phyloP scores from a whole-genome alignment of 257 asterid species.

The Lantana camara region DNA sequence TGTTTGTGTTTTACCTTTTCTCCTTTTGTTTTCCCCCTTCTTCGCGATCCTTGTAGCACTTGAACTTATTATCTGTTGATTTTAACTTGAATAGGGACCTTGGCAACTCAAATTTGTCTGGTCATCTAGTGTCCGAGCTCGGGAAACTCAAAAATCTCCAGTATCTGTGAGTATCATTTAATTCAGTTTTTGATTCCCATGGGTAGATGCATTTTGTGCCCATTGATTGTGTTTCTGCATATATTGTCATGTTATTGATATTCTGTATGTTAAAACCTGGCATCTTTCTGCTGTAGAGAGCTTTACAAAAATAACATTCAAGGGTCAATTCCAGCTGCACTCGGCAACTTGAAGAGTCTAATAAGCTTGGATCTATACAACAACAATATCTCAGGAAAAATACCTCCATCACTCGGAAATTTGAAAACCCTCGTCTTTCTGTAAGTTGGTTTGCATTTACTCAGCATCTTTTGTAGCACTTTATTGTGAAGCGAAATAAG shows the following conservation, averaged over 20 bases:
- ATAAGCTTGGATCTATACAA: conserved; percentile 82
- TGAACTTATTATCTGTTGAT: conserved; percentile 27
- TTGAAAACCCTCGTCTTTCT: conserved; percentile 73
- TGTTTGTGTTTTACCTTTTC: background rate
- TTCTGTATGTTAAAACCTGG: conserved; percentile 3
- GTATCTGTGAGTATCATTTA: conserved; percentile 49
- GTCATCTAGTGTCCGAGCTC: conserved; percentile 66
- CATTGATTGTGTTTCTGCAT: background rate
- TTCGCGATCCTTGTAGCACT: conserved; percentile 19
- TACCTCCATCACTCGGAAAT: conserved; percentile 68
- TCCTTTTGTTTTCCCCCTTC: conserved; percentile 1
- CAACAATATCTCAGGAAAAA: conserved; percentile 69
- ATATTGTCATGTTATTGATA: background rate
- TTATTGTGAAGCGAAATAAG: conserved; percentile 20
- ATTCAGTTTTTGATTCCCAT: background rate
- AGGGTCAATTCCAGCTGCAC: conserved; percentile 70
- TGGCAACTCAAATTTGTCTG: conserved; percentile 71
- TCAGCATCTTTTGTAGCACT: background rate
- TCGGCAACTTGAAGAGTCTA: conserved; percentile 73
- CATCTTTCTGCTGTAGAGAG: conserved; percentile 53
- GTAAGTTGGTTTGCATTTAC: conserved; percentile 45
- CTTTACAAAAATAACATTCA: conserved; percentile 79
- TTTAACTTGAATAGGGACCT: conserved; percentile 50
- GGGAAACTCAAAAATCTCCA: conserved; percentile 56
- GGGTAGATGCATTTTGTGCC: background rate